Evolutionary conservation across 2,329 filamentous ascomycete genomes (phyloP).

Genomic region (Tolypocladium ophioglossoides): DNA sequence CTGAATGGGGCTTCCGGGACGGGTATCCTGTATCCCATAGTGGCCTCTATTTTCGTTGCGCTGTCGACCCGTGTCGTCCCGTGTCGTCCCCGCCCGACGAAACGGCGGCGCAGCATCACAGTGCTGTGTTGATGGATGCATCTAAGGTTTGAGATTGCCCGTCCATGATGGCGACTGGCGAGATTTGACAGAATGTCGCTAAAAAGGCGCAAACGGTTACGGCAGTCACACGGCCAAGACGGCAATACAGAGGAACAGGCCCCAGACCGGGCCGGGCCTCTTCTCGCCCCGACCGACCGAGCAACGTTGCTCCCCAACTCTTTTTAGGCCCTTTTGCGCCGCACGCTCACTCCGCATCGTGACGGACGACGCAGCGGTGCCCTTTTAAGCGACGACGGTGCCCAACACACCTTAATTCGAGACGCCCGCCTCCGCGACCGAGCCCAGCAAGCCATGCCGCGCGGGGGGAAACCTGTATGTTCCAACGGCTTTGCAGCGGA

Average conservation of each 20-base stretch:
- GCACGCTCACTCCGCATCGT: not conserved
- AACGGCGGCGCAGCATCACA: not conserved
- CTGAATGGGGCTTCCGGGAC: not conserved
- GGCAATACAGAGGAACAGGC: not conserved
- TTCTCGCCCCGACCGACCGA: not conserved
- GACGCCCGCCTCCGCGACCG: not conserved
- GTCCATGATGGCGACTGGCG: not conserved
- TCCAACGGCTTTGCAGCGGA: not conserved
- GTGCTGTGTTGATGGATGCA: not conserved
- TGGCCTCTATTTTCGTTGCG: not conserved
- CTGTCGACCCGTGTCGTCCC: no score
- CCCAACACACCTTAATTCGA: not conserved
- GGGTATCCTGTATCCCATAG: not conserved
- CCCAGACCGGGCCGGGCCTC: not conserved
- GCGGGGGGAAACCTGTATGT: not conserved
- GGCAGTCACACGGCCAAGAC: not conserved
- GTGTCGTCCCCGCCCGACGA: not conserved
- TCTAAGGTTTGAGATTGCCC: not conserved
- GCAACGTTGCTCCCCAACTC: not conserved
- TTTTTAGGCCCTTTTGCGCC: not conserved
- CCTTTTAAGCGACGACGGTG: not conserved
- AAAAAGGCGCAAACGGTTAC: not conserved
- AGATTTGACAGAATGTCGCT: not conserved
- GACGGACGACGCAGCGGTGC: not conserved
- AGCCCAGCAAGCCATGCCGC: not conserved